Percentiles rank a stretch among this genome's conserved stretches.
phyloP scores from a whole-genome alignment of 2,329 filamentous ascomycete genomes.

The Diplocarpon mali region DNA sequence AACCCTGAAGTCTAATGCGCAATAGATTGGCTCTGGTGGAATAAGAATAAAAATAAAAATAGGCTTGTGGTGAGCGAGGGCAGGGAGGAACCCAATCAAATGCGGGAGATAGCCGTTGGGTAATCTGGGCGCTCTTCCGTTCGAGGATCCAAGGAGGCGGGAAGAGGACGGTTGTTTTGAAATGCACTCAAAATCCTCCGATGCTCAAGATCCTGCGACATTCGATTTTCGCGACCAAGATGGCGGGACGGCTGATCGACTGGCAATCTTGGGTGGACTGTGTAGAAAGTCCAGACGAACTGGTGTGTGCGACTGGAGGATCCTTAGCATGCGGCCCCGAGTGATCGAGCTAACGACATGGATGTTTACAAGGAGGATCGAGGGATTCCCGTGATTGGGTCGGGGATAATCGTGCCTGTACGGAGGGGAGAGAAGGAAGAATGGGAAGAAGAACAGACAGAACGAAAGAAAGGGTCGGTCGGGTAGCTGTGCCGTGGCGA shows the following conservation, averaged over 20 bases:
- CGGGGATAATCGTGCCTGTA: constrained; percentile 7
- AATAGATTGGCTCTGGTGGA: neutral
- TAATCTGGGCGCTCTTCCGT: constrained; percentile 4
- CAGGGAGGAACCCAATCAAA: constrained; percentile 12
- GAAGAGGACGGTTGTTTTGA: constrained; percentile 1
- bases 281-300: too few relatives aligned
- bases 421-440: constrained; percentile 1
- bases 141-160: constrained; percentile 10
- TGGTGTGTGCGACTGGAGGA: neutral
- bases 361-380: constrained; percentile 2
- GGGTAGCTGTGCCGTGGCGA: too few relatives aligned
- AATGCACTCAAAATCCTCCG: neutral
- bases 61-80: constrained; percentile 2
- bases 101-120: constrained; percentile 9
- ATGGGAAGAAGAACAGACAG: too few relatives aligned
- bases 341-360: constrained; percentile 7
- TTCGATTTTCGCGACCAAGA: neutral
- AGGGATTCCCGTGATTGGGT: constrained; percentile 6
- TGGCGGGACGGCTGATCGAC: constrained; percentile 1
- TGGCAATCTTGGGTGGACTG: neutral
- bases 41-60: too few relatives aligned
- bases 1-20: neutral
- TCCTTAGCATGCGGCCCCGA: constrained; percentile 1
- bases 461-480: too few relatives aligned
- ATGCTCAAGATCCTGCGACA: neutral